Evolutionary conservation across 2,329 filamentous ascomycete species (phyloP).

Genomic region (Polychaeton citri): DNA sequence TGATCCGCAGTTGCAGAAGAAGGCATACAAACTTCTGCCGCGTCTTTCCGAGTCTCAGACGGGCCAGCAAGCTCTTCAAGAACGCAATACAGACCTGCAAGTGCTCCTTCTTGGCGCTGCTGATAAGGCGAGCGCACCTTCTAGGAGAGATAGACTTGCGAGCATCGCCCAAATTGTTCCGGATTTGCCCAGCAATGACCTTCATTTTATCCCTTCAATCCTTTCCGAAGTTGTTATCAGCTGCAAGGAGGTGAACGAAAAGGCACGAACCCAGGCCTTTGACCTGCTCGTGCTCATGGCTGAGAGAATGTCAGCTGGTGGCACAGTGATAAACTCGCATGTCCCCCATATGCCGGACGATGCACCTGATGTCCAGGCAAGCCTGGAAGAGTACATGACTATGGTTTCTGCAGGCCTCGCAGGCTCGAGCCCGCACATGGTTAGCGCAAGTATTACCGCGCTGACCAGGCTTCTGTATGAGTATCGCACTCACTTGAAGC

Average conservation of each 20-base stretch:
- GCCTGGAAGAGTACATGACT: constrained; percentile 88
- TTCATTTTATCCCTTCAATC: constrained; percentile 87
- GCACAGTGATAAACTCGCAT: constrained; percentile 69
- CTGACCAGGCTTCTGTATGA: constrained; percentile 88
- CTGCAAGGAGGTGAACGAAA: constrained; percentile 96
- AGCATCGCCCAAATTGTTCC: constrained; percentile 72
- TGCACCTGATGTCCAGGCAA: constrained; percentile 63
- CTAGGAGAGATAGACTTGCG: constrained; percentile 70
- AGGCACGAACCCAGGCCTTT: constrained; percentile 78
- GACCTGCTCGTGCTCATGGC: constrained; percentile 82
- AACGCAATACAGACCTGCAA: constrained; percentile 69
- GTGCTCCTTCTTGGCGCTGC: constrained; percentile 64
- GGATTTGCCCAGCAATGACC: constrained; percentile 59
- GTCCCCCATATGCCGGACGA: constrained; percentile 73
- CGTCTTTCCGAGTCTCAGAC: constrained; percentile 69
- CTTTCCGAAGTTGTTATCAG: constrained; percentile 91
- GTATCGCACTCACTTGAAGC: constrained; percentile 59
- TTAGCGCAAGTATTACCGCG: constrained; percentile 90
- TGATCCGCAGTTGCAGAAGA: constrained; percentile 93
- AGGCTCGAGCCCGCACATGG: constrained; percentile 89
- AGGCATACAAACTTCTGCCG: constrained; percentile 95
- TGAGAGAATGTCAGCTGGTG: constrained; percentile 62
- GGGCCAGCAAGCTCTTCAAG: constrained; percentile 61
- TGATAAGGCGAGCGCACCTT: constrained; percentile 75
- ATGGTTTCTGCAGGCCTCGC: constrained; percentile 96